phyloP scores from a whole-genome alignment of 2,329 filamentous ascomycete species.

The Fusarium tanahbumbuense region DNA sequence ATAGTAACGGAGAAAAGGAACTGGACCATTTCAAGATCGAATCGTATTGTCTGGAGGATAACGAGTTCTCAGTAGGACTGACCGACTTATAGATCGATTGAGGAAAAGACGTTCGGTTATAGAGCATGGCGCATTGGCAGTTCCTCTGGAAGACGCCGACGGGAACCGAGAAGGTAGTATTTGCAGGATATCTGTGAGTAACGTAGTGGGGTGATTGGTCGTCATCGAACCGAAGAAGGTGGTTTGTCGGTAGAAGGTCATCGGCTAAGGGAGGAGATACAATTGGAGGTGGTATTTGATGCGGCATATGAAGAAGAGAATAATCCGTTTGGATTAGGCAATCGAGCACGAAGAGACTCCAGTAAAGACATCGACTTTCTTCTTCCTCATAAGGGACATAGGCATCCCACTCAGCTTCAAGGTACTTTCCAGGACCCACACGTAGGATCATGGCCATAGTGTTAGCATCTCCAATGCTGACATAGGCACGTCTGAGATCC shows the following conservation, averaged over 20 bases:
- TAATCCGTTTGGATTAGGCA: conserved; percentile 51
- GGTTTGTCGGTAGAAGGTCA: conserved; percentile 50
- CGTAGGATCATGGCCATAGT: conserved; percentile 51
- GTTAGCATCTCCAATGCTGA: conserved; percentile 55
- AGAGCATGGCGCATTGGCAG: conserved; percentile 51
- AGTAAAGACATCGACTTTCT: conserved; percentile 56
- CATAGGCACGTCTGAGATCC: conserved; percentile 55
- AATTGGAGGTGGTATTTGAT: conserved; percentile 50
- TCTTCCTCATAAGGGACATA: conserved; percentile 50
- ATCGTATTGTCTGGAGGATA: not conserved
- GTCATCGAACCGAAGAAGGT: conserved; percentile 47
- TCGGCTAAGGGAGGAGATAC: conserved; percentile 41
- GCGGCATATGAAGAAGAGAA: conserved; percentile 46
- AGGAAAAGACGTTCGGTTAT: conserved; percentile 43
- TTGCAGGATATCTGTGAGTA: conserved; percentile 43
- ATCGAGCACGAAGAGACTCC: conserved; percentile 58
- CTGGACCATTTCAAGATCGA: not conserved
- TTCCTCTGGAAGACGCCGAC: conserved; percentile 52
- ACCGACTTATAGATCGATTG: not conserved
- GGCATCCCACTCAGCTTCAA: conserved; percentile 44
- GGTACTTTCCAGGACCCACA: conserved; percentile 52
- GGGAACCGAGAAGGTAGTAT: conserved; percentile 43
- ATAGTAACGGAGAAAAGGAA: not conserved
- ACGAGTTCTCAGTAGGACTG: not conserved
- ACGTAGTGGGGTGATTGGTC: conserved; percentile 31